Conservation (phyloP, 495 filamentous ascomycete genomes). For the Mycothermus thermophilus region DNA sequence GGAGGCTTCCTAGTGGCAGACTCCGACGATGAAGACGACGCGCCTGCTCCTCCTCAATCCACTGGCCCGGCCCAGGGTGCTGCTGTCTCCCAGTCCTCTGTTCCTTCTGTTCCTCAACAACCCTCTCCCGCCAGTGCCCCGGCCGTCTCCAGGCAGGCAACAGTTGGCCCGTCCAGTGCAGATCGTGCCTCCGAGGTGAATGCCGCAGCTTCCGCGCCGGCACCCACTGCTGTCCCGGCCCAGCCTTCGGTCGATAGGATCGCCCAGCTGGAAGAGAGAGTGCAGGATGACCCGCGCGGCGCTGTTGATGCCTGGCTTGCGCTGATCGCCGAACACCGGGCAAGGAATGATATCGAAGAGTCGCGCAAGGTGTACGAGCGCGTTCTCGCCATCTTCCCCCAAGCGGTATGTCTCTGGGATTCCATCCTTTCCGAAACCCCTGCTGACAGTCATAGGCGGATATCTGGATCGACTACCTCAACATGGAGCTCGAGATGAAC, state of each 20-base stretch:
- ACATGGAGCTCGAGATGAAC: slow-evolving; percentile 75
- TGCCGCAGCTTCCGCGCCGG: slow-evolving; percentile 2
- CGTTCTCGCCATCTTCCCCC: slow-evolving; percentile 76
- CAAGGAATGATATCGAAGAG: slow-evolving; percentile 67
- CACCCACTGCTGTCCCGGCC: slow-evolving; percentile 3
- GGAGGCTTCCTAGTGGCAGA: slow-evolving; percentile 70
- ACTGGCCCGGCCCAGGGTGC: slow-evolving; percentile 6
- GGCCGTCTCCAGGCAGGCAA: too few species aligned
- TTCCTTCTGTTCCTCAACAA: slow-evolving; percentile 15
- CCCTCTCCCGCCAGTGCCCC: slow-evolving; percentile 11
- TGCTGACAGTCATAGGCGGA: slow-evolving; percentile 49
- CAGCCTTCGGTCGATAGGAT: slow-evolving; percentile 54
- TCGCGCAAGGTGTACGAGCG: slow-evolving; percentile 68
- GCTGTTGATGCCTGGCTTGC: slow-evolving; percentile 81
- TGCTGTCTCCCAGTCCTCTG: slow-evolving; percentile 6
- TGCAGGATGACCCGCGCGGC: slow-evolving; percentile 80
- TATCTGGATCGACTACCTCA: slow-evolving; percentile 70
- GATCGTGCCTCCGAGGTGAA: slow-evolving; percentile 16
- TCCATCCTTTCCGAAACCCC: background rate
- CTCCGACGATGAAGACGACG: slow-evolving; percentile 32
- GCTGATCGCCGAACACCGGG: slow-evolving; percentile 72
- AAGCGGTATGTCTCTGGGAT: slow-evolving; percentile 54
- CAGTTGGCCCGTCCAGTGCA: slow-evolving; percentile 6
- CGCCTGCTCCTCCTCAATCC: slow-evolving; percentile 7
- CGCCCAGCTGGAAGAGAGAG: slow-evolving; percentile 76